These are phyloP conservation scores for Gentiana macrophylla DNA, from an alignment of 257 asterid genomes.

Conservation along the genomic window DNA sequence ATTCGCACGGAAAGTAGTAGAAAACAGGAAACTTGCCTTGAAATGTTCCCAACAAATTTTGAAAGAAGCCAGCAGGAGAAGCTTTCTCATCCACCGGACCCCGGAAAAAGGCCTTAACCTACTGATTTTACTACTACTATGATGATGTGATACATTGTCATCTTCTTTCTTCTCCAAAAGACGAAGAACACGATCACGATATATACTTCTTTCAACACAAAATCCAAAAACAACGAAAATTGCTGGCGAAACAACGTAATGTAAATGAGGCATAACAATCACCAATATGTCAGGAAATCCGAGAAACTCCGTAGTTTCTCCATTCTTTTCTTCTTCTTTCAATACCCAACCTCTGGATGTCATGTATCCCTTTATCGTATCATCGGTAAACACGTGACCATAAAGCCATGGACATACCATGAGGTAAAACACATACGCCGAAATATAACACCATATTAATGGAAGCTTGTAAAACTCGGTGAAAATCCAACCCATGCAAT, in stretches of 20 bases:
- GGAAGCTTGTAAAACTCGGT: constrained; percentile 42
- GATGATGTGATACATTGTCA: constrained; percentile 24
- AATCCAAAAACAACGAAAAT: constrained; percentile 28
- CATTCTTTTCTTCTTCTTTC: constrained; percentile 13
- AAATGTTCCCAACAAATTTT: constrained; percentile 55
- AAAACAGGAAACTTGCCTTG: constrained; percentile 28
- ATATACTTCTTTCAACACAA: constrained; percentile 57
- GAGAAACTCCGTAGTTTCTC: constrained; percentile 30
- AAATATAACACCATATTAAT: constrained; percentile 33
- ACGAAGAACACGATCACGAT: constrained; percentile 47
- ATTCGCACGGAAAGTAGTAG: background rate
- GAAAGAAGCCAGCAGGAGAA: constrained; percentile 37
- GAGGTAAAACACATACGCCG: constrained; percentile 65
- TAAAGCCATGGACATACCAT: constrained; percentile 76
- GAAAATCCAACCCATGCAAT: constrained; percentile 41
- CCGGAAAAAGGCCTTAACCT: constrained; percentile 3
- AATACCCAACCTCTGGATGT: constrained; percentile 84
- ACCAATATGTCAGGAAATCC: constrained; percentile 93
- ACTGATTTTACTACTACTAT: constrained; percentile 3
- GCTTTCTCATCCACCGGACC: constrained; percentile 53
- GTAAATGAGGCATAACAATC: constrained; percentile 75
- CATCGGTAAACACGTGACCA: constrained; percentile 53
- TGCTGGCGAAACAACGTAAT: constrained; percentile 60
- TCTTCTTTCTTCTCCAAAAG: constrained; percentile 74
- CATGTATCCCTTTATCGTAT: constrained; percentile 58